Evolutionary conservation across 345 rosid genomes (phyloP), one percentile per base, ranked within the genome.

Genomic region (Dipteronia sinensis): DNA sequence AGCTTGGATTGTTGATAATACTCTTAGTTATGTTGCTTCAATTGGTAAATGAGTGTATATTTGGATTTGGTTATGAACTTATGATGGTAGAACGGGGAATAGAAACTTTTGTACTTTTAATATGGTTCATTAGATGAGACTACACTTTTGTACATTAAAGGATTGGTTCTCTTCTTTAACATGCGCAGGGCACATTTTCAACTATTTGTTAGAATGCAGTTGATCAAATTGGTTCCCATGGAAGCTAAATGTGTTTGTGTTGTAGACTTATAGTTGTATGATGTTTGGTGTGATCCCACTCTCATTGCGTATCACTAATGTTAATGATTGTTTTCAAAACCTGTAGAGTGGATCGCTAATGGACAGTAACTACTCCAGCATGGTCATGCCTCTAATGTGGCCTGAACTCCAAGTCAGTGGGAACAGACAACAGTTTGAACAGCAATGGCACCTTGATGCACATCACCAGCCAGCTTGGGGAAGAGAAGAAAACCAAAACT

Each of bases 391-490:
- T 79, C 75, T 81, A 19, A 83, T 84, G 82, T 89, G 93, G 94
- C 87, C 98, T 58, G 94, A 90, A 74, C 83, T 83, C 71, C 89
- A 84, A 77, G 83, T 71, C 67, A 85, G 63, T 3, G 90, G 84
- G 70, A 90, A 77, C 83, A 73, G 90, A 85, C 97, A 90, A 79
- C 91, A 87, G 10, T 89, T 73, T 82, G 90, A 84, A 56, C 97
- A 86, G 62, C 94, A 90, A 78, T 93, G 93, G 94, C 88, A 84
- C 58, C 70, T 74, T 51, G 93, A 91, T 63, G 84, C 87, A 19
- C 74, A 86, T 74, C 88, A 87, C 76, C 99, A 85, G 77, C 91
- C 86, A 3, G 76, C 82, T 77, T 94, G 94, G 98, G 92, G 85
- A 77, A 83, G 87, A 83, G 96, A 89, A 85, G 90, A 89, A 55